phyloP scores from a whole-genome alignment of 371 early-diverging fungal genomes.

The Zopfochytrium polystomum region DNA sequence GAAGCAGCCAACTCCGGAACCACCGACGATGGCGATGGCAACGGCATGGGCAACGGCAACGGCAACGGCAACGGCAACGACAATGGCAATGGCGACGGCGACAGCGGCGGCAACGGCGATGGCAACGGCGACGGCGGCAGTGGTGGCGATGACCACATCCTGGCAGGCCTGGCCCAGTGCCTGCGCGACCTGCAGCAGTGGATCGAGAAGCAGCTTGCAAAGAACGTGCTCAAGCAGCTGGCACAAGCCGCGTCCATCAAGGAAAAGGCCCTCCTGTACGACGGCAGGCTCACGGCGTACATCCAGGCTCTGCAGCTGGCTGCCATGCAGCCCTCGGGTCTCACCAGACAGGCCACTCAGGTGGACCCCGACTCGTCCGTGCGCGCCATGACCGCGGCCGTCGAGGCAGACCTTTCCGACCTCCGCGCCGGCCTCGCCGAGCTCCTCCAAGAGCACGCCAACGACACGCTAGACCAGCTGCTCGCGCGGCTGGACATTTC shows the following conservation, averaged over 20 bases:
- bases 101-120: neutral
- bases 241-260: neutral
- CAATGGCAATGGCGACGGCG: neutral
- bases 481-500: neutral
- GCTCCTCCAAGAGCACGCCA: neutral
- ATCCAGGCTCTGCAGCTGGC: neutral
- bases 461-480: neutral
- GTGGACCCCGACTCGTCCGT: neutral
- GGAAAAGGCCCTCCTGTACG: neutral
- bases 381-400: neutral
- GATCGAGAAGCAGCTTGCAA: neutral
- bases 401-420: neutral
- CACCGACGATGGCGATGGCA: no score
- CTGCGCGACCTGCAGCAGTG: neutral
- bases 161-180: neutral
- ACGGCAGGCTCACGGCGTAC: neutral
- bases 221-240: neutral
- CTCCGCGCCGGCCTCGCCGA: no score
- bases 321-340: neutral
- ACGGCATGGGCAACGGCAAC: no score
- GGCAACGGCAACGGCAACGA: neutral
- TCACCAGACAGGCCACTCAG: neutral
- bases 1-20: no score
- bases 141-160: no score
- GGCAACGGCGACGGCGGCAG: neutral